Conservation (phyloP, 1,284 basidiomycete genomes). For the Chondrostereum purpureum region DNA sequence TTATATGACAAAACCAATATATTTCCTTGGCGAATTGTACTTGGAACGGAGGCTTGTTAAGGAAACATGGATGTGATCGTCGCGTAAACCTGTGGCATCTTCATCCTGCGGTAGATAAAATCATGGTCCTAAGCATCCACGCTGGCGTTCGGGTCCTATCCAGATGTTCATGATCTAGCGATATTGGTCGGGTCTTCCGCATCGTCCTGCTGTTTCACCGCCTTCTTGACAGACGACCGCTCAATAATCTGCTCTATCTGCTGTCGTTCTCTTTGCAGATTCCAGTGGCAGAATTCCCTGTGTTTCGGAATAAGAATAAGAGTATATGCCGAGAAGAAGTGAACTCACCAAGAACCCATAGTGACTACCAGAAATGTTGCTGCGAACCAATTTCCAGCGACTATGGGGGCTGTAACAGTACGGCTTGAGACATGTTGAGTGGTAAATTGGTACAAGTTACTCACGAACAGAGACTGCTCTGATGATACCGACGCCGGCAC, state of each 20-base stretch:
- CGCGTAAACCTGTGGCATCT: too few relatives aligned
- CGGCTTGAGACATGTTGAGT: not conserved
- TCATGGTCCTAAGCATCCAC: too few relatives aligned
- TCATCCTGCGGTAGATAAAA: too few relatives aligned
- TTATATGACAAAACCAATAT: too few relatives aligned
- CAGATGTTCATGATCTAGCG: not conserved
- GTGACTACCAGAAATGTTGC: conserved; percentile 35
- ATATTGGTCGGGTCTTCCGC: not conserved
- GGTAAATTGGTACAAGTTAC: conserved; percentile 11
- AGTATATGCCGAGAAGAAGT: conserved; percentile 6
- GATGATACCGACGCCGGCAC: conserved; percentile 45
- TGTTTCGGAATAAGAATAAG: conserved; percentile 1
- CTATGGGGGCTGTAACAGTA: conserved; percentile 27
- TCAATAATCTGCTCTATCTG: conserved; percentile 52
- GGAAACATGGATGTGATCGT: too few relatives aligned
- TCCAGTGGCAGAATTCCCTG: conserved; percentile 59
- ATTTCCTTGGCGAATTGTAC: too few relatives aligned
- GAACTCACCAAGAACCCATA: conserved; percentile 30
- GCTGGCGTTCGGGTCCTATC: too few relatives aligned
- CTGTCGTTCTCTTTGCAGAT: conserved; percentile 44
- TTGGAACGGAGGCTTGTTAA: too few relatives aligned
- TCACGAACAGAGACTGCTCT: conserved; percentile 34
- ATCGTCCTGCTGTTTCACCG: not conserved
- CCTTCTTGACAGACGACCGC: conserved; percentile 17
- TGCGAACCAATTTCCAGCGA: conserved; percentile 41